These are phyloP conservation scores for Sutorius eximius DNA, from an alignment of 1,284 basidiomycete genomes.

Conservation along the genomic window DNA sequence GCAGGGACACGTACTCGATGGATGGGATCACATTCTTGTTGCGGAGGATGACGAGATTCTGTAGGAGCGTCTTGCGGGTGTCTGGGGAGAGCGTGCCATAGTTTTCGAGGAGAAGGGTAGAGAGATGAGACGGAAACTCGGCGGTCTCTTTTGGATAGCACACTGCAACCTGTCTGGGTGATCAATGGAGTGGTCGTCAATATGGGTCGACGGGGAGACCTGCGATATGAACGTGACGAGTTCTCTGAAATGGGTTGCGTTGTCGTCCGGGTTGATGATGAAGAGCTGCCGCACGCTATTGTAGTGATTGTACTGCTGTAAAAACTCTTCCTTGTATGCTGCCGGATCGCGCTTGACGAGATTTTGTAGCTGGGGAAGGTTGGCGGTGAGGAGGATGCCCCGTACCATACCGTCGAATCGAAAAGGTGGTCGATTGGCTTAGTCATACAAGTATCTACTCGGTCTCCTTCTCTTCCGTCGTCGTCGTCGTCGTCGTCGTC, in stretches of 20 bases:
- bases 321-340: conserved; percentile 93
- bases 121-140: conserved; percentile 79
- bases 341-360: conserved; percentile 93
- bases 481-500: conserved; percentile 6
- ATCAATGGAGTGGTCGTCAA: not conserved
- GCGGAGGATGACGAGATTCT: conserved; percentile 89
- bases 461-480: not conserved
- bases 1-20: conserved; percentile 67
- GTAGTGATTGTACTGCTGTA: conserved; percentile 99
- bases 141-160: conserved; percentile 89
- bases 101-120: conserved; percentile 72
- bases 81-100: conserved; percentile 75
- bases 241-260: conserved; percentile 80
- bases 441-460: conserved; percentile 8
- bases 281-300: conserved; percentile 86
- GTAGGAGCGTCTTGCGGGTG: conserved; percentile 79
- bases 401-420: conserved; percentile 49
- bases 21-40: conserved; percentile 93
- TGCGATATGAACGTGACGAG: conserved; percentile 86
- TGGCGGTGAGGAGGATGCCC: conserved; percentile 65
- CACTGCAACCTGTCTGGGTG: conserved; percentile 54
- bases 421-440: conserved; percentile 1
- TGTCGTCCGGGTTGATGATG: conserved; percentile 74
- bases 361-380: conserved; percentile 87
- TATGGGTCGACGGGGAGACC: not conserved